Evolutionary conservation across 139 green algal genomes (phyloP), one percentile per base, ranked within the genome.

Genomic region (Mychonastes homosphaera): DNA sequence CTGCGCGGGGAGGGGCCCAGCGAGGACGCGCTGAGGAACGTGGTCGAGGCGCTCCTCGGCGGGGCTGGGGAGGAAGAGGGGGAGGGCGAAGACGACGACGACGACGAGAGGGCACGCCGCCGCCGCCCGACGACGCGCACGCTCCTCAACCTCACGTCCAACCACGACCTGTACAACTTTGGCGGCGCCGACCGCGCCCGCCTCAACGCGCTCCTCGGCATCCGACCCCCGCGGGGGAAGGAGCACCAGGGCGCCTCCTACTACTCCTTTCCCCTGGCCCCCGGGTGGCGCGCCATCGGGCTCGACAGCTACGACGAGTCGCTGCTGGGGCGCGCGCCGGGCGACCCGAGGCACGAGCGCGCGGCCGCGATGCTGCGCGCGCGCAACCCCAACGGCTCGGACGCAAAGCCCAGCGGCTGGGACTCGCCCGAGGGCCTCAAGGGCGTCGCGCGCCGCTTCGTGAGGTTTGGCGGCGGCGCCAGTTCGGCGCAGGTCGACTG

Each of bases 221-320:
- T 48, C 21, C 26, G 32, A 23, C 38, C 54, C 13, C 54, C 24
- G 23, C 35, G 21, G 4, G 60, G 33, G n/a, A 67, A 50, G 7
- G 41, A n/a, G 19, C 7, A 5, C 41, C 10, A 13, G 19, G 41
- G 9, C 41, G 7, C 41, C 6, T 48, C 41, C 32, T 92, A 88
- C 63, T 94, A 90, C 60, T 54, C 49, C 24, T 81, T 83, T 49
- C 54, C 13, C 13, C 80, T 79, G 0, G 70, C 77, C 35, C 69
- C 71, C 10, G 38, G 57, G 4, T 88, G 68, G 71, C 62, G 73
- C 1, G 69, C 94, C 46, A 58, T 95, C 2, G 63, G 90, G 16
- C 45, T 91, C 7, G 87, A 95, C 59, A 67, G 59, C 0, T 95
- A 93, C 60, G 87, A 95, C 46, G 51, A 88, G 2, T 64, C 35